Evolutionary conservation across 345 rosid species (phyloP).

Genomic region (Hypericum androsaemum): DNA sequence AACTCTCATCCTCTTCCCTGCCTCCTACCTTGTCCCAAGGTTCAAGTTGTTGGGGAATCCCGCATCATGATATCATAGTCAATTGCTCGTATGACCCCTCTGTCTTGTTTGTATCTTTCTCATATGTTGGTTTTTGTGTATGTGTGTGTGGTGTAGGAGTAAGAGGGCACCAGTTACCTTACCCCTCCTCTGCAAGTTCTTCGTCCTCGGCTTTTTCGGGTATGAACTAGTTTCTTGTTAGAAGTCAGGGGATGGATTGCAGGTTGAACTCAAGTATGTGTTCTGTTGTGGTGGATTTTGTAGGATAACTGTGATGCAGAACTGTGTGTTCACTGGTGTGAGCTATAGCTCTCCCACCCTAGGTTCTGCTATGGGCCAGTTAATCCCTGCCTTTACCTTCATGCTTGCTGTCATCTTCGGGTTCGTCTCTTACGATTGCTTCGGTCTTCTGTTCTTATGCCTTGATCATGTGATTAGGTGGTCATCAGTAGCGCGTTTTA

Average conservation of each 20-base stretch:
- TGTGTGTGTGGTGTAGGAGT: too few species aligned
- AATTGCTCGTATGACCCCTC: too few species aligned
- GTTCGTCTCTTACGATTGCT: slow-evolving; percentile 18
- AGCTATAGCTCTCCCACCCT: slow-evolving; percentile 50
- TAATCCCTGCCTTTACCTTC: slow-evolving; percentile 48
- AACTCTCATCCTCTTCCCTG: slow-evolving; percentile 26
- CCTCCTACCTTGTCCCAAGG: slow-evolving; percentile 24
- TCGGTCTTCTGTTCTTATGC: too few species aligned
- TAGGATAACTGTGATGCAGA: slow-evolving; percentile 2
- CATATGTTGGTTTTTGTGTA: too few species aligned
- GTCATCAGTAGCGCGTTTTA: background rate
- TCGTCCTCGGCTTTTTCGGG: background rate
- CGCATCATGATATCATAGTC: too few species aligned
- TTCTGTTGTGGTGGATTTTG: background rate
- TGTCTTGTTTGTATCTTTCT: too few species aligned
- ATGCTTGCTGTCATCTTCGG: slow-evolving; percentile 51
- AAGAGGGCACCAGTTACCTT: background rate
- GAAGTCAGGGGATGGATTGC: too few species aligned
- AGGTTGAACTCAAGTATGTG: background rate
- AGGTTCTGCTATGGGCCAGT: slow-evolving; percentile 36
- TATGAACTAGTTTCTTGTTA: background rate
- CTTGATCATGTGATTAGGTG: too few species aligned
- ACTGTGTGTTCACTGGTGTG: slow-evolving; percentile 19
- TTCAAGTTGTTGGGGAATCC: too few species aligned
- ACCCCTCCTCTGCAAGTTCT: background rate